Base-by-base conservation (phyloP, 2,329 filamentous ascomycete species). In the Aspergillus sp. region DNA sequence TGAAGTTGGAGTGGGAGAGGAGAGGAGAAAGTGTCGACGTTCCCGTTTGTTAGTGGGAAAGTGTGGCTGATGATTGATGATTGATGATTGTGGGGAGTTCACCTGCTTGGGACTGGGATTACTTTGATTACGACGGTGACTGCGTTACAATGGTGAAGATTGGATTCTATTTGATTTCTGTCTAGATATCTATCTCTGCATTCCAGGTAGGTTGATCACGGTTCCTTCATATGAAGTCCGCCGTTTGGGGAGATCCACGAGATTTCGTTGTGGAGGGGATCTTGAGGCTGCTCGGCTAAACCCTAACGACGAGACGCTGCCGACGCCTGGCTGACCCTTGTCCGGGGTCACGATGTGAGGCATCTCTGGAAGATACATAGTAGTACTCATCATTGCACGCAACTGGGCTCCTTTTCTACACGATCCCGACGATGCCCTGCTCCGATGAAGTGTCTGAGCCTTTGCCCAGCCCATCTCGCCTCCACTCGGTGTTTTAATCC, bases 241-340 rank as follows among this genome's bases (percentile, higher is more conserved):
- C 14, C 16, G 14, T 7, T 14, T 42, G 36, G 36, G 14, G 36
- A 42, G 6, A 29, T 57, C 24, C 56, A 51, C 53, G 58, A 52
- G 56, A 51, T 52, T 57, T 54, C 52, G 58, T 62, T 65, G 56
- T 63, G 58, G 58, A 57, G 57, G 49, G 20, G 58, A 58, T 54
- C 63, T 63, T 59, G 70, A 69, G 70, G 66, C 64, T 67, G 66
- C 73, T 75, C 73, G 73, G 73, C 72, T 75, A 75, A 75, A 74
- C 72, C 73, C 73, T 75, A 75, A 67, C 53, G 62, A 46, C 42
- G 42, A n/a, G n/a, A n/a, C 42, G 16, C 18, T 10, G 32, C 32
- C 12, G 11, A 36, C 32, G 11, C 32, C 12, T 14, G 32, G 14
- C 12, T 9, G 32, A 3, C 26, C 26, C 26, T 29, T 7, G 26